Evolutionary conservation across 75 land plant species (phyloP), one percentile per base, ranked within the genome.

Genomic region (Larix kaempferi): DNA sequence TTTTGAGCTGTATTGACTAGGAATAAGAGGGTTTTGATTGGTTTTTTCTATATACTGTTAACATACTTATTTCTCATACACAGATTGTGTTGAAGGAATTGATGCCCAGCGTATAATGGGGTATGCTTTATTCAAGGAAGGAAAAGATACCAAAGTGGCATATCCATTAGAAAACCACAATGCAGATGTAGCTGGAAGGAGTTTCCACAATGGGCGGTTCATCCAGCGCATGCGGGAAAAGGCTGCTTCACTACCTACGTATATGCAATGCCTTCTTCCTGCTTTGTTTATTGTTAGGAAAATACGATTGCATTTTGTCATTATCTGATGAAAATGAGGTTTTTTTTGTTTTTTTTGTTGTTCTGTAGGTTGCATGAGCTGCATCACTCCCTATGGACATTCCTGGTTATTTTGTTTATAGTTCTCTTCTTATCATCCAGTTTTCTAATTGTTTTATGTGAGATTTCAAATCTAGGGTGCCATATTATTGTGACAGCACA

Each of bases 121-220:
- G 13, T 95, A 95, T 86, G 98, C 97, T 22, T 84, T 95, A 59
- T 95, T 95, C 80, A 95, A 94, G 84, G 91, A 90, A 74, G 98
- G 94, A 37, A 88, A 80, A 29, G 73, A 84, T 59, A 92, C 98
- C 23, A 87, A 81, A 81, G 82, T 95, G 2, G 82, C 95, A 56
- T 95, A 95, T 78, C 98, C 98, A 12, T 85, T 95, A 71, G 94
- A 94, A 73, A 88, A 92, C 13, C 88, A 85, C 65, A 67, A 80
- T 56, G 86, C 82, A 11, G 91, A 95, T 80, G 92, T 95, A 19
- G 83, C 98, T 25, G 98, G 98, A 19, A 85, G 98, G 76, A 94
- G 98, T 85, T 95, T 95, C 77, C 98, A 95, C 73, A 89, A 95
- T 86, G 98, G 98, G 4, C 98, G 98, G 19, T 95, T 95, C 77